phyloP scores from a whole-genome alignment of 148 eudicot genomes.

The Chenopodium berlandieri region DNA sequence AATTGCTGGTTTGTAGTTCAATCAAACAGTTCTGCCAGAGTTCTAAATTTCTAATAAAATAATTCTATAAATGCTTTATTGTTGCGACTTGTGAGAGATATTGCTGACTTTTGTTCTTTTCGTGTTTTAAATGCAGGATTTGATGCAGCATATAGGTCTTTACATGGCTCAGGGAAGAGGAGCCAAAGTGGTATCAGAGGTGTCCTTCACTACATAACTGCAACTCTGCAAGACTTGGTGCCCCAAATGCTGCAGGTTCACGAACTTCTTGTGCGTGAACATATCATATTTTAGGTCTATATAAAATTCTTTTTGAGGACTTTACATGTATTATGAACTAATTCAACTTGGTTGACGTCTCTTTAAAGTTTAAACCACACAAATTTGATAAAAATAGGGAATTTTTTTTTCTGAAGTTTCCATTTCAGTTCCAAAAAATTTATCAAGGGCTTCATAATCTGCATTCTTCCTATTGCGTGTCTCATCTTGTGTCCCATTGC shows the following conservation, averaged over 20 bases:
- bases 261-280: neutral
- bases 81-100: neutral
- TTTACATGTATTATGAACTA: neutral
- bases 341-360: neutral
- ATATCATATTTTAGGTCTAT: neutral
- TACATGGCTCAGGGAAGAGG: constrained; percentile 87
- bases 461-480: no score
- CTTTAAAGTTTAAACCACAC: neutral
- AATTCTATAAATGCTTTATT: neutral
- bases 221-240: neutral
- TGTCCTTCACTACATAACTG: constrained; percentile 31
- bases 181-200: constrained; percentile 76
- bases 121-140: constrained; percentile 42
- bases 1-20: neutral
- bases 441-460: no score
- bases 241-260: constrained; percentile 13
- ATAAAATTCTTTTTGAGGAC: neutral
- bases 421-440: neutral
- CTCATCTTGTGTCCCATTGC: no score
- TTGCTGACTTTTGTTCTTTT: neutral
- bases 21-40: neutral
- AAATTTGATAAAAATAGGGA: neutral
- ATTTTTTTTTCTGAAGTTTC: neutral
- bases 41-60: no score
- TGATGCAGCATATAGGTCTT: constrained; percentile 88